Percentiles rank a stretch among this genome's conserved stretches.
Evolutionary conservation across 495 filamentous ascomycete species (phyloP).

Genomic region (Sordaria brevicollis): DNA sequence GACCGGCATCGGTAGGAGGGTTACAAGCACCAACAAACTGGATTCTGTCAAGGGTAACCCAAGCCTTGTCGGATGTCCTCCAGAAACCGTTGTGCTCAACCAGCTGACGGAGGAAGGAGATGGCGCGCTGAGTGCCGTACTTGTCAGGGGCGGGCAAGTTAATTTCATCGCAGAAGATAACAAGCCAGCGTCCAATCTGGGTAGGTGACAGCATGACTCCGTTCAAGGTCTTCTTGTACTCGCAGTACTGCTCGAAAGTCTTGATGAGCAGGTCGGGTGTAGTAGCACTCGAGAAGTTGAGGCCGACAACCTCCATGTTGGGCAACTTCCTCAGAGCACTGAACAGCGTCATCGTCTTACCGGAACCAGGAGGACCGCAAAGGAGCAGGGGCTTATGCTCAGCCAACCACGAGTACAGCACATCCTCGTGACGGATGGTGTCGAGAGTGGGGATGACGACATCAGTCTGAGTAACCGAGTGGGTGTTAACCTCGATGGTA

Average conservation of each 20-base stretch:
- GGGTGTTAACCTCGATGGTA: slow-evolving; percentile 89
- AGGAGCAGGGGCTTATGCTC: slow-evolving; percentile 95
- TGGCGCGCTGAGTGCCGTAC: slow-evolving; percentile 93
- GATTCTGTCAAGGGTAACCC: slow-evolving; percentile 94
- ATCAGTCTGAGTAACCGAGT: slow-evolving; percentile 93
- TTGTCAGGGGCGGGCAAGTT: slow-evolving; percentile 97
- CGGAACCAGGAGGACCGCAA: slow-evolving; percentile 94
- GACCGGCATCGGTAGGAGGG: slow-evolving; percentile 94
- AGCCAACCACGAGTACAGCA: slow-evolving; percentile 96
- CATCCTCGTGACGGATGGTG: slow-evolving; percentile 93
- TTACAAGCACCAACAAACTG: slow-evolving; percentile 99
- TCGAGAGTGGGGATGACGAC: slow-evolving; percentile 95
- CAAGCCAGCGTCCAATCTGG: slow-evolving; percentile 95
- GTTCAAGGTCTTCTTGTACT: slow-evolving; percentile 96
- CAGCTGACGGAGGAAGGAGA: slow-evolving; percentile 91
- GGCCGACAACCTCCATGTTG: slow-evolving; percentile 96
- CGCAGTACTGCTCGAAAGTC: slow-evolving; percentile 98
- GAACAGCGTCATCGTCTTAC: slow-evolving; percentile 99
- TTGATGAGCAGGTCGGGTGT: slow-evolving; percentile 96
- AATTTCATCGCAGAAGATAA: slow-evolving; percentile 98
- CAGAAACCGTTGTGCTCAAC: slow-evolving; percentile 99
- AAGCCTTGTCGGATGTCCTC: slow-evolving; percentile 92
- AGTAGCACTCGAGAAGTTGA: slow-evolving; percentile 98
- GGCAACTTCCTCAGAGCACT: slow-evolving; percentile 91
- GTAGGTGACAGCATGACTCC: slow-evolving; percentile 91